A percentile compares a stretch with the other conserved stretches of the same genome.
phyloP scores from a whole-genome alignment of 108 stramenopile genomes.

The Cyclotella baltica region DNA sequence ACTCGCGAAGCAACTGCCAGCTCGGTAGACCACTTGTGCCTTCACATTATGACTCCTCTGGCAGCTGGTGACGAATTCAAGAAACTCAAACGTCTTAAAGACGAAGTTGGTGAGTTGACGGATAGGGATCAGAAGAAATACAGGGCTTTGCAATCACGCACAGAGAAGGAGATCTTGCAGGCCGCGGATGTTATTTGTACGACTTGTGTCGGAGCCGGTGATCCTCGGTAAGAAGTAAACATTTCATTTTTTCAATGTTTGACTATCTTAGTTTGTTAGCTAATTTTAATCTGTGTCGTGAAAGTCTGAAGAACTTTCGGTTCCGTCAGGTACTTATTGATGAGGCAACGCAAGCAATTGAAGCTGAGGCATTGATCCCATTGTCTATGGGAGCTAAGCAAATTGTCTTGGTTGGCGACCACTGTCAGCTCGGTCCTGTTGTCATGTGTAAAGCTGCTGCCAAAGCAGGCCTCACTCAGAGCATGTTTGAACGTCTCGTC shows the following conservation, averaged over 20 bases:
- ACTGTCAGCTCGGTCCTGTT: conserved; percentile 98
- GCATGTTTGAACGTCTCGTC: conserved; percentile 97
- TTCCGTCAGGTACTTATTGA: conserved; percentile 98
- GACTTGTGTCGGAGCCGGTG: conserved; percentile 98
- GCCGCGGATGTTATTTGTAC: conserved; percentile 99
- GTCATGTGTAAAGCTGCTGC: conserved; percentile 98
- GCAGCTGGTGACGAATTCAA: conserved; percentile 90
- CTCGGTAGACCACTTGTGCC: conserved; percentile 90
- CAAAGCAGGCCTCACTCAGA: conserved; percentile 94
- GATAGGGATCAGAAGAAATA: conserved; percentile 94
- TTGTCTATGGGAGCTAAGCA: conserved; percentile 97
- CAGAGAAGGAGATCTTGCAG: conserved; percentile 95
- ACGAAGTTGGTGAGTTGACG: conserved; percentile 94
- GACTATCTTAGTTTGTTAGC: too few species aligned
- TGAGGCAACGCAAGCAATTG: conserved; percentile 99
- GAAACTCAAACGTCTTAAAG: conserved; percentile 94
- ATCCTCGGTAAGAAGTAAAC: too few species aligned
- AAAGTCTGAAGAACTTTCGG: conserved; percentile 94
- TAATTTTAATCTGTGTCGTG: too few species aligned
- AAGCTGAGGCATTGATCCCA: conserved; percentile 98
- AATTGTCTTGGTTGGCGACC: conserved; percentile 98
- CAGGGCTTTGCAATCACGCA: conserved; percentile 72
- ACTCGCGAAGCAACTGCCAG: conserved; percentile 91
- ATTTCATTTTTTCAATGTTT: too few species aligned
- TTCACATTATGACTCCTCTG: conserved; percentile 92